Base-by-base conservation (phyloP, 495 filamentous ascomycete genomes). In the Pseudomonodictys pantanalensis region DNA sequence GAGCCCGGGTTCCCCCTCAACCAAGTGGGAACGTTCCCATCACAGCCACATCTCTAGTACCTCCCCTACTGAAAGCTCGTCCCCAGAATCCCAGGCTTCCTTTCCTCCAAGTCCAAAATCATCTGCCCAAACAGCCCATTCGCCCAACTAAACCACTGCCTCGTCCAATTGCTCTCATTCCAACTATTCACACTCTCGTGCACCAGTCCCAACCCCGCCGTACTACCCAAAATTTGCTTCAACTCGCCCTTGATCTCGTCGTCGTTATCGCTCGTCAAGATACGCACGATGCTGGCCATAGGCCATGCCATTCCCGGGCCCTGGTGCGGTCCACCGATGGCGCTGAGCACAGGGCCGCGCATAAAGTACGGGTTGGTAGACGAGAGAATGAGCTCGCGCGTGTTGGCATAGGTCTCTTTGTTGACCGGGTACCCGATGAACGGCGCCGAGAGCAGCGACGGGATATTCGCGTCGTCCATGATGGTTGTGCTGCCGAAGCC, bases 91-190 rank as follows among this genome's bases (percentile, higher is more conserved):
- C 73, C 60, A 35, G 77, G 79, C 69, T 78, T 81, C 51, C 78
- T 75, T 9, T 62, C 52, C 26, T 72, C 64, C 51, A 88, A 64
- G 64, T 85, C 81, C 48, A 86, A 64, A 26, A 88, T 77, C 78
- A 84, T 79, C 69, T 85, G 79, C 17, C 84, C 84, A 69, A 87
- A 86, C 47, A 88, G 71, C 11, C 84, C 83, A 67, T 88, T 87
- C n/a, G 83, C 84, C 85, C 85, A 87, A 1, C 80, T 81, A 62
- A 87, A 86, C 83, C 84, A 87, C 65, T 82, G 78, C 65, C 84
- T 73, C 9, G 83, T 83, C 81, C 83, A 87, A 24, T 75, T 60
- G 1, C 45, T 70, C 32, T 64, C 68, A 59, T 84, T 72, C 39
- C 74, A 81, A 7, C 70, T 75, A 66, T 81, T 79, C 57, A 85